Evolutionary conservation across 495 filamentous ascomycete species (phyloP), one percentile per base, ranked within the genome.

Genomic region (Aspergillus egyptiacus): DNA sequence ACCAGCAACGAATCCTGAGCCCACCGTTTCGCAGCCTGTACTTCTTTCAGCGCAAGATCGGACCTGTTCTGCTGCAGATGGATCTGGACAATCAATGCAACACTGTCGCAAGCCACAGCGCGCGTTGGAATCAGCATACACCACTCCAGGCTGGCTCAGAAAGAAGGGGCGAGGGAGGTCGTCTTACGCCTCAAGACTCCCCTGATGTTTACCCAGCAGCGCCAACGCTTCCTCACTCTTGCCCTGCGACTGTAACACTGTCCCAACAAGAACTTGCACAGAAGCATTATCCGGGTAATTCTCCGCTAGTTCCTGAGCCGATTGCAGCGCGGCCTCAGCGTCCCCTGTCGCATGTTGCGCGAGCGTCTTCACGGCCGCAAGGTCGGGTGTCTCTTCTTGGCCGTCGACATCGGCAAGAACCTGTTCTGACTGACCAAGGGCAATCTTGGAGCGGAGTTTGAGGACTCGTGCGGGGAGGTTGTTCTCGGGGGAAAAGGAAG

Each of bases 1-100:
- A 97, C 87, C 31, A 96, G 77, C 24, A 96, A 70, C 56, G 84
- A 93, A 64, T 98, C 93, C 68, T 98, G 93, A 4, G 90, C 93
- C 88, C 90, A 97, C 64, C 87, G 83, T 66, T 90, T 80, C 19
- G 93, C 93, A n/a, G 85, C 81, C 39, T 83, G 71, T 11, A 95
- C 87, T 64, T 95, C 91, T 67, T 96, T 95, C 5, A 86, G 57
- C 3, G 93, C 93, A 25, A 97, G 78, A 61, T 97, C 91, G 48
- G 81, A 81, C 27, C 91, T 80, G 74, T 96, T 96, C 59, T 94
- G 87, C 47, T 85, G 79, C 8, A 98, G 81, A 56, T 95, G 85
- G 44, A 96, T 95, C 65, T 98, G 91, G 14, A 91, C 81, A 40
- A 85, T 84, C 39, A 94, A 69, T 32, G 89, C 78, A 44, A 90